Percentiles rank a stretch among this genome's conserved stretches.
Evolutionary conservation across 2,329 filamentous ascomycete genomes (phyloP).

Genomic region (Raffaelea arxii): DNA sequence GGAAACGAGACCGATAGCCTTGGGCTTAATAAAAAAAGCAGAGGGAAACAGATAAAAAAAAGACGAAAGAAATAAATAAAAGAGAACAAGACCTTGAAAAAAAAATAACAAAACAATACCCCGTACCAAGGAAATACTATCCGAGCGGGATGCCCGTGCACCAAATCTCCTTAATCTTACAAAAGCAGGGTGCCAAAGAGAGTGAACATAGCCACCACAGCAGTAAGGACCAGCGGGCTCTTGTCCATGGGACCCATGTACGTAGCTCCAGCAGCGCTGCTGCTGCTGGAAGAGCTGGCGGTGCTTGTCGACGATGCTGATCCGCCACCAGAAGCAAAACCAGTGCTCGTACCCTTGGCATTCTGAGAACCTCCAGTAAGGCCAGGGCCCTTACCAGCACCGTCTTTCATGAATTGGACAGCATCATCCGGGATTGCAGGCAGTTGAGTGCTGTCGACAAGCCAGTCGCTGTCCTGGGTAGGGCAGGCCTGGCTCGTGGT

Average conservation of each 20-base stretch:
- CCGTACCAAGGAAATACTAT: too few relatives aligned
- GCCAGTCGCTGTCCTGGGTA: conserved; percentile 36
- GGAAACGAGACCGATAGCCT: too few relatives aligned
- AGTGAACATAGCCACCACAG: conserved; percentile 24
- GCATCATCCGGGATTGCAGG: conserved; percentile 43
- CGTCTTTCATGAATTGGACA: conserved; percentile 41
- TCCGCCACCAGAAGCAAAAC: conserved; percentile 27
- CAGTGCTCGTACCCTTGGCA: conserved; percentile 35
- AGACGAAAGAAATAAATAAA: too few relatives aligned
- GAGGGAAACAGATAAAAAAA: too few relatives aligned
- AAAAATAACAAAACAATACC: too few relatives aligned
- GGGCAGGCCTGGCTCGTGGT: conserved; percentile 40
- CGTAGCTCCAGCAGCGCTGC: conserved; percentile 18
- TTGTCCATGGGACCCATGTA: conserved; percentile 24
- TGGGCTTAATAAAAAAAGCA: too few relatives aligned
- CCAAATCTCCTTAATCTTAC: too few relatives aligned
- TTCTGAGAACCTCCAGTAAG: conserved; percentile 47
- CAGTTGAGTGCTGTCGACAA: conserved; percentile 37
- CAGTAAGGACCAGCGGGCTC: conserved; percentile 24
- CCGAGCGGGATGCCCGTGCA: too few relatives aligned
- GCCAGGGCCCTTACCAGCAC: conserved; percentile 44
- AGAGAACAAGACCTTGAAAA: too few relatives aligned
- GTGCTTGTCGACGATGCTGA: conserved; percentile 21
- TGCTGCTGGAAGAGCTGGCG: neutral
- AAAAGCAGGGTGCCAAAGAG: conserved; percentile 29